Percentiles rank a stretch among this genome's conserved stretches.
Evolutionary conservation across 305 asterid genomes (phyloP).

Genomic region (Fraxinus xanthoxyloides): DNA sequence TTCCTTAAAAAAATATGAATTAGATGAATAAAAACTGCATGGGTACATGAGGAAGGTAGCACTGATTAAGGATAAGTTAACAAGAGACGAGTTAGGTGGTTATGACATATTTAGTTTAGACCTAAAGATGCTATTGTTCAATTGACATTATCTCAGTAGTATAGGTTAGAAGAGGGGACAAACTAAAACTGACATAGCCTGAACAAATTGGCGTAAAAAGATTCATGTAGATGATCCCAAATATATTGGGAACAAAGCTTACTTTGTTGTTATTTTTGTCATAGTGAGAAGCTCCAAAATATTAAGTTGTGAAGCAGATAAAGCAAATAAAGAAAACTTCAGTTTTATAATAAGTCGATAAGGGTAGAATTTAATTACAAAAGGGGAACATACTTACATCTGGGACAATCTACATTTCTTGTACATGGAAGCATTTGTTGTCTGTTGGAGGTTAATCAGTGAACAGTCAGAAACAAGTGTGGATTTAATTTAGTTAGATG

Average conservation of each 20-base stretch:
- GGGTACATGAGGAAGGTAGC: not conserved
- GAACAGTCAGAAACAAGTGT: constrained; percentile 25
- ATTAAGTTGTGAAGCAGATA: not conserved
- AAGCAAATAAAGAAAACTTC: not conserved
- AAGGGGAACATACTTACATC: constrained; percentile 30
- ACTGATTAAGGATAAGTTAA: not conserved
- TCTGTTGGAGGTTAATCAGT: constrained; percentile 29
- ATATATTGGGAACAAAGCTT: not conserved
- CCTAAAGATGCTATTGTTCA: not conserved
- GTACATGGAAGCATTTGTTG: constrained; percentile 39
- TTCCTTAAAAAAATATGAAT: not conserved
- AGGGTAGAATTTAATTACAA: not conserved
- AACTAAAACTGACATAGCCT: not conserved
- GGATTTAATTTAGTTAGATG: not conserved
- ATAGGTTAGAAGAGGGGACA: not conserved
- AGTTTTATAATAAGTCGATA: not conserved
- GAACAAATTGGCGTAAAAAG: not conserved
- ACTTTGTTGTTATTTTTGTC: not conserved
- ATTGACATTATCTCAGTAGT: not conserved
- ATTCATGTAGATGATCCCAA: not conserved
- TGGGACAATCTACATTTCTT: constrained; percentile 35
- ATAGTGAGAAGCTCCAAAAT: not conserved
- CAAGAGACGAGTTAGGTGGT: not conserved
- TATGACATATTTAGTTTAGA: not conserved
- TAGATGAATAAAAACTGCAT: not conserved